Evolutionary conservation across 2,329 filamentous ascomycete genomes (phyloP), one percentile per base, ranked within the genome.

Genomic region (Zasmidium angulare): DNA sequence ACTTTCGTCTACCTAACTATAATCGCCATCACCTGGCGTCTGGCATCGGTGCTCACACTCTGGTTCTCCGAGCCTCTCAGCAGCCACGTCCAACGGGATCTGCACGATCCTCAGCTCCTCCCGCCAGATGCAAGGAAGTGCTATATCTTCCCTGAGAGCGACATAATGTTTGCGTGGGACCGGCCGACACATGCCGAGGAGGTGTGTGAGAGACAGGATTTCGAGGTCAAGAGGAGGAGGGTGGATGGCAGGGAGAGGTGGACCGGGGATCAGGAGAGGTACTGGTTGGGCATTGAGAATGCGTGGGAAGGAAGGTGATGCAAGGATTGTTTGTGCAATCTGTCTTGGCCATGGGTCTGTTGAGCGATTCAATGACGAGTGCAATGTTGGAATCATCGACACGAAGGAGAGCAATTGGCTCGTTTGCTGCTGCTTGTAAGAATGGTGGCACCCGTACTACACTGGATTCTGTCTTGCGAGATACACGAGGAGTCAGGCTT

Each of bases 121-220:
- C 66, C 64, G 1, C 36, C 54, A 2, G 60, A 64, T 14, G 65
- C 62, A 11, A 57, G 61, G 50, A 68, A 67, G 50, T 66, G 64
- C 50, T 71, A 69, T 56, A 63, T 70, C 23, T 71, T 69, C 31
- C 62, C 65, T 0, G 68, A 64, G 24, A 61, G 62, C 40, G 64
- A 68, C 43, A 50, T 71, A 10, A 69, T 71, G 68, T 71, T 70
- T 53, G 63, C 67, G 2, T 70, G 68, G 65, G 57, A 63, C 29
- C 48, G 31, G 20, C 36, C 52, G 26, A 43, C 14, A 0, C 23
- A 36, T 14, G 59, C 65, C 17, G 59, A 59, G n/a, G 62, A 63
- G 2, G 61, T 58, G 7, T 58, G 55, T 11, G 63, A 65, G 47
- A 53, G 69, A 3, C 51, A 65, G 9, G 65, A 70, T 11, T 63